Evolutionary conservation across 2,329 filamentous ascomycete genomes (phyloP), one percentile per base, ranked within the genome.

Genomic region (Microcyclospora tardicrescens): DNA sequence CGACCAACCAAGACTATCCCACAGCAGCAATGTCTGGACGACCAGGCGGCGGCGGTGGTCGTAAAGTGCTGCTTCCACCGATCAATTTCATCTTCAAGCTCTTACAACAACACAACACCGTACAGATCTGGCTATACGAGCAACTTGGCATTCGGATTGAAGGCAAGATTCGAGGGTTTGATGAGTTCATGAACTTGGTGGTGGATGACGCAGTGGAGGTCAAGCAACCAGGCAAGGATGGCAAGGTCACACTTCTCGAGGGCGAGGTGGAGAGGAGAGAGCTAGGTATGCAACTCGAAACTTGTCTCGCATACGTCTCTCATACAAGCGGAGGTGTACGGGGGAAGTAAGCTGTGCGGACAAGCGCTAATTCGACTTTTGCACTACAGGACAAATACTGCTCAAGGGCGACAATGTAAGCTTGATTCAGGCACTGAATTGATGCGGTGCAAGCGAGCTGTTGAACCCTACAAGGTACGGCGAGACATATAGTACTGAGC

Each of bases 141-240:
- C 91, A 98, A 71, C 70, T 96, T 38, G 79, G 79, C 11, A 87
- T 94, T 57, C 75, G 91, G 43, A 95, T 98, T 57, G 87, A 96
- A 66, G 91, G 91, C 45, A 94, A 89, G 67, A 94, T 98, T 50
- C 77, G 91, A 56, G 89, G 91, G 11, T 98, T 98, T 51, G 91
- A 98, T 61, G 91, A 98, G 64, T 98, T 96, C 67, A 95, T 98
- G 87, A 98, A 98, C 67, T 71, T 98, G 36, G 91, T 96, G 30
- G 75, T 94, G 49, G 91, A 98, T 57, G 86, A 98, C 53, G 91
- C 91, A 24, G 77, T 95, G 41, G 89, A 96, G 65, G 86, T 98
- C 33, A 83, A 80, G 61, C 75, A 85, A 57, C 70, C 84, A 39
- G 86, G 82, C 46, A 93, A 93, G 69, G 78, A 80, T 49, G 70